A percentile compares a stretch with the other conserved stretches of the same genome.
Evolutionary conservation across 192 early-diverging fungal species (phyloP).

Genomic region (Linnemannia exigua): DNA sequence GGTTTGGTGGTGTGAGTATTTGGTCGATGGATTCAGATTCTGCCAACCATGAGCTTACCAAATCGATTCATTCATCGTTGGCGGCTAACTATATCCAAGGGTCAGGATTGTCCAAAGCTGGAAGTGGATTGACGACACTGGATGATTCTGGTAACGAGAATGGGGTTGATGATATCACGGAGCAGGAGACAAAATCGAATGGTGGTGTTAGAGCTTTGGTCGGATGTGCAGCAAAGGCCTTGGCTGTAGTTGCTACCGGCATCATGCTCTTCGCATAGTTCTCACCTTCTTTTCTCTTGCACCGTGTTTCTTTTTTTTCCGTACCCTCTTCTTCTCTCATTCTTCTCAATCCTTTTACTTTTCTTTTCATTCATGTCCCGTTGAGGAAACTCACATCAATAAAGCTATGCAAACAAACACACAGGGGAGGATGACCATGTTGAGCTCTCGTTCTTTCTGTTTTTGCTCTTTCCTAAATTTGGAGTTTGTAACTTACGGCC

Average conservation of each 20-base stretch:
- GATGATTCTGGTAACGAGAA: not conserved
- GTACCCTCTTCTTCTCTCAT: too few species aligned
- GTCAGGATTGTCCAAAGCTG: not conserved
- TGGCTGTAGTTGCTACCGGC: slow-evolving; percentile 28
- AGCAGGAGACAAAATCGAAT: not conserved
- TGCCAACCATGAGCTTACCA: slow-evolving; percentile 37
- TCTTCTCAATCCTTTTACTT: too few species aligned
- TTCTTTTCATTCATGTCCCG: too few species aligned
- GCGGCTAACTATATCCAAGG: slow-evolving; percentile 17
- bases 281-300: too few species aligned
- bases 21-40: slow-evolving; percentile 57
- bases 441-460: not conserved
- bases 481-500: not conserved
- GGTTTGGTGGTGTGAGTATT: slow-evolving; percentile 53
- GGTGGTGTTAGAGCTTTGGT: not conserved
- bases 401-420: too few species aligned
- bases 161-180: not conserved
- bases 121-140: not conserved
- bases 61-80: slow-evolving; percentile 29
- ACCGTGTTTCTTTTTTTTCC: too few species aligned
- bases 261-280: slow-evolving; percentile 36
- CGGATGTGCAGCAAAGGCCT: slow-evolving; percentile 15
- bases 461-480: not conserved
- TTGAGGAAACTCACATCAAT: too few species aligned
- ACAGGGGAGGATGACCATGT: too few species aligned